Evolutionary conservation across 495 filamentous ascomycete species (phyloP).

Genomic region (Xylaria sp.): DNA sequence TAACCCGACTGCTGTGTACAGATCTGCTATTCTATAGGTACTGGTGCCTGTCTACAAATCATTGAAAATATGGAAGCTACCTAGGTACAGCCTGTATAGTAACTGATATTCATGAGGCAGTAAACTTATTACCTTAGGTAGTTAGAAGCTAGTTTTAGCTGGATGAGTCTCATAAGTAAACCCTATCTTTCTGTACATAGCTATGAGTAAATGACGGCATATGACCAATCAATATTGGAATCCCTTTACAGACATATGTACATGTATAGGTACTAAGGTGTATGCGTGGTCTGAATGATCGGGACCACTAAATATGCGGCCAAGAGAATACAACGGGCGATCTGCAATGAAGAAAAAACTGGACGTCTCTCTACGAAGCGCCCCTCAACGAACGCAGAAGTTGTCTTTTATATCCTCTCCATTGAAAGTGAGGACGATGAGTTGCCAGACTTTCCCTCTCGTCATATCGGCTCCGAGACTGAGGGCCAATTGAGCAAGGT

Average conservation of each 20-base stretch:
- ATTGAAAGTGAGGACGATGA: not conserved
- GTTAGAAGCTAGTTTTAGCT: too few relatives aligned
- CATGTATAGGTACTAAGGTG: too few relatives aligned
- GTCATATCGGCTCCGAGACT: not conserved
- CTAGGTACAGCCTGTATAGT: too few relatives aligned
- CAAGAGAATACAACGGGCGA: not conserved
- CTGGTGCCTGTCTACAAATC: too few relatives aligned
- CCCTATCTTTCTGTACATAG: not conserved
- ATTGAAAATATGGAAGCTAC: too few relatives aligned
- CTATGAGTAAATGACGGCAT: not conserved
- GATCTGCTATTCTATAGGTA: too few relatives aligned
- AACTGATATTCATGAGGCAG: too few relatives aligned
- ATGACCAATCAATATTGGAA: not conserved
- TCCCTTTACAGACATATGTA: too few relatives aligned
- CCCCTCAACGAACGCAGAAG: not conserved
- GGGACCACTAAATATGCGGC: not conserved
- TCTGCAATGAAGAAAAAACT: not conserved
- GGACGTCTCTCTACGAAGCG: not conserved
- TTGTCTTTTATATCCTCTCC: not conserved
- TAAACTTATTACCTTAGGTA: too few relatives aligned
- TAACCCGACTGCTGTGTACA: too few relatives aligned
- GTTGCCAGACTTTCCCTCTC: not conserved
- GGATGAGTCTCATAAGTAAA: too few relatives aligned
- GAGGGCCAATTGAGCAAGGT: not conserved
- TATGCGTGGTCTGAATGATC: too few relatives aligned